These are phyloP conservation scores for Trichoderma polysporum DNA, from an alignment of 2,329 filamentous ascomycete species.

Conservation along the genomic window DNA sequence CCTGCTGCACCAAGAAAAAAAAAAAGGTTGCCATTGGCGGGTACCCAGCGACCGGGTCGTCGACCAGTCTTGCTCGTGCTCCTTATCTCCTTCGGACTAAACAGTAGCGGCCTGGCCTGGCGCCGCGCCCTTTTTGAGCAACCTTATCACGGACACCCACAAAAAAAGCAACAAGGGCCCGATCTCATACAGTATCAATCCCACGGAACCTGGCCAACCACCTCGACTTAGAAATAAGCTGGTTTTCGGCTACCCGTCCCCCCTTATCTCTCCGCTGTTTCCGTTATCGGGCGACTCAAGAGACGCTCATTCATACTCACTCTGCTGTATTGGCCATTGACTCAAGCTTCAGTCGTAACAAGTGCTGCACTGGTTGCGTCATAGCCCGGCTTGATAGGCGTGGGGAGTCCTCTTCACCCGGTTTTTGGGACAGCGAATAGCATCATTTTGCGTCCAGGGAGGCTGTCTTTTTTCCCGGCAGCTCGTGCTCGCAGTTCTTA, in stretches of 20 bases:
- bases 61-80: conserved; percentile 18
- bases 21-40: conserved; percentile 11
- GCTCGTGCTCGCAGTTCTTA: conserved; percentile 8
- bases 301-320: neutral
- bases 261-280: conserved; percentile 21
- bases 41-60: conserved; percentile 20
- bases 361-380: conserved; percentile 14
- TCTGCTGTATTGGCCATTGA: neutral
- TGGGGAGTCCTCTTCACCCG: conserved; percentile 10
- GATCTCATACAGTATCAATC: conserved; percentile 14
- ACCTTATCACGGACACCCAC: conserved; percentile 21
- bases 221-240: neutral
- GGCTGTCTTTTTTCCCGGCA: neutral
- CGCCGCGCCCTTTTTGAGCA: conserved; percentile 16
- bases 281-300: conserved; percentile 18
- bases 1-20: neutral
- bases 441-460: conserved; percentile 7
- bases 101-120: conserved; percentile 11
- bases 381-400: conserved; percentile 6
- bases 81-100: conserved; percentile 20
- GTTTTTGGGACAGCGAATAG: conserved; percentile 13
- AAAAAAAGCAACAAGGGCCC: conserved; percentile 14
- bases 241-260: neutral
- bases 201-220: conserved; percentile 18
- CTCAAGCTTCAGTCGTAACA: neutral